These are phyloP conservation scores for Hypomyces rosellus DNA, from an alignment of 2,329 filamentous ascomycete species.

Conservation along the genomic window DNA sequence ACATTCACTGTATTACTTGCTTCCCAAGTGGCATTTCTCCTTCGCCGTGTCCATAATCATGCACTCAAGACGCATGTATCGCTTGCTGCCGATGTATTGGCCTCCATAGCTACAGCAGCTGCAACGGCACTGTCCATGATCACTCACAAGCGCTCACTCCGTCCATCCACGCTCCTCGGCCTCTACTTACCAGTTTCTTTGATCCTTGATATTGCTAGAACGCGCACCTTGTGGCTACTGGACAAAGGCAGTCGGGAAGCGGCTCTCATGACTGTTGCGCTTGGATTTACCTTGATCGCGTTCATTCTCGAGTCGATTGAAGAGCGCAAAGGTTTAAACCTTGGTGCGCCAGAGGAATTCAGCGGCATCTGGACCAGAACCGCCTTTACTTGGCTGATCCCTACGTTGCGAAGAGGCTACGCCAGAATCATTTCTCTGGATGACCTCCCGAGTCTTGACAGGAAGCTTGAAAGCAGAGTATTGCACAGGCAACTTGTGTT, in stretches of 20 bases:
- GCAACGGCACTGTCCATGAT: constrained; percentile 14
- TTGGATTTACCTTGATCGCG: constrained; percentile 11
- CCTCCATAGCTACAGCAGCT: constrained; percentile 10
- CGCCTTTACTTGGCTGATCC: constrained; percentile 17
- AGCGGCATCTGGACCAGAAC: constrained; percentile 18
- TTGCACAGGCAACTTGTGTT: constrained; percentile 12
- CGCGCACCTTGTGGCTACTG: constrained; percentile 17
- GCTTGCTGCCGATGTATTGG: constrained; percentile 16
- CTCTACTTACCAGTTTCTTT: constrained; percentile 16
- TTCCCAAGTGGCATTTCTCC: constrained; percentile 15
- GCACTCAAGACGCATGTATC: constrained; percentile 13
- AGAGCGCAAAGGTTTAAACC: constrained; percentile 12
- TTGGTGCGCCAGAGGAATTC: constrained; percentile 13
- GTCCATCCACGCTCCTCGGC: constrained; percentile 20
- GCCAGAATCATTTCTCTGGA: constrained; percentile 14
- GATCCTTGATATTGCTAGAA: constrained; percentile 15
- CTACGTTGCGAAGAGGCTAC: constrained; percentile 16
- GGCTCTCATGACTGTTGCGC: constrained; percentile 11
- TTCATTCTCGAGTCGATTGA: constrained; percentile 17
- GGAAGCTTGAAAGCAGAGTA: constrained; percentile 12
- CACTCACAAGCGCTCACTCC: constrained; percentile 16
- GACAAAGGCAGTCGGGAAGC: constrained; percentile 5
- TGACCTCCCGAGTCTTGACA: constrained; percentile 19
- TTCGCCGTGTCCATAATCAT: constrained; percentile 7
- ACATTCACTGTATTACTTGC: constrained; percentile 10